A percentile compares a stretch with the other conserved stretches of the same genome.
Conservation (phyloP, 2,329 filamentous ascomycete genomes). For the Talaromyces albobiverticillius region DNA sequence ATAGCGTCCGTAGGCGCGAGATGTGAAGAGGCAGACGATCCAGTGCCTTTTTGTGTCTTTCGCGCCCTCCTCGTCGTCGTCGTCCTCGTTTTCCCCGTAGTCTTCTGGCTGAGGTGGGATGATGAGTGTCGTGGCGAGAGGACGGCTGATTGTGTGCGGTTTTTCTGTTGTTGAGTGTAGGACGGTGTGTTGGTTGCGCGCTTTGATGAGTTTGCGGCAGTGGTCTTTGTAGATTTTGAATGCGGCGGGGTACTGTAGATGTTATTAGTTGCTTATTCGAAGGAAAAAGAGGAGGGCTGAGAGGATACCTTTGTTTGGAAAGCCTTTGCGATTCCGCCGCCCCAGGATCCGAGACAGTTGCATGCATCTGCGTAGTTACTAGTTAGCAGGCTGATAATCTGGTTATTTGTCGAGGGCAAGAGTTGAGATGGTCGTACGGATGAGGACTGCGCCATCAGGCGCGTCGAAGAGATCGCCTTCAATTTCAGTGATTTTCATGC, state of each 20-base stretch:
- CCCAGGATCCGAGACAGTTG: conserved; percentile 58
- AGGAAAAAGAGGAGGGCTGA: not conserved
- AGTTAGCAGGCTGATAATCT: not conserved
- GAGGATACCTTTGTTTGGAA: conserved; percentile 43
- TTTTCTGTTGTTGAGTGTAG: not conserved
- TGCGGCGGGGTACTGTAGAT: conserved; percentile 49
- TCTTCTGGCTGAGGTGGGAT: conserved; percentile 50
- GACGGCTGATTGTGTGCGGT: conserved; percentile 9
- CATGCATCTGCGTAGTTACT: conserved; percentile 49
- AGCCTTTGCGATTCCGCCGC: conserved; percentile 54
- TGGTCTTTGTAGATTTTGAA: conserved; percentile 47
- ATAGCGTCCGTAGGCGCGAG: conserved; percentile 46
- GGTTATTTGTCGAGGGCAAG: too few relatives aligned
- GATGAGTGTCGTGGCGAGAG: conserved; percentile 50
- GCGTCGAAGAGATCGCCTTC: conserved; percentile 54
- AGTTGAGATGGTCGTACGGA: conserved; percentile 37
- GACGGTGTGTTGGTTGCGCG: not conserved
- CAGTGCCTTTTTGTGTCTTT: conserved; percentile 41
- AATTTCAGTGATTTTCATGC: conserved; percentile 22
- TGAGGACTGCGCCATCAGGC: conserved; percentile 49
- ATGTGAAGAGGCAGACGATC: conserved; percentile 61
- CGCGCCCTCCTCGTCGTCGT: not conserved
- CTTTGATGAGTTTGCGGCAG: conserved; percentile 36
- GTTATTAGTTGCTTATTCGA: not conserved
- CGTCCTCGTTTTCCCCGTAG: conserved; percentile 9